Evolutionary conservation across 371 early-diverging fungal genomes (phyloP).

Genomic region (Mucor racemosus): DNA sequence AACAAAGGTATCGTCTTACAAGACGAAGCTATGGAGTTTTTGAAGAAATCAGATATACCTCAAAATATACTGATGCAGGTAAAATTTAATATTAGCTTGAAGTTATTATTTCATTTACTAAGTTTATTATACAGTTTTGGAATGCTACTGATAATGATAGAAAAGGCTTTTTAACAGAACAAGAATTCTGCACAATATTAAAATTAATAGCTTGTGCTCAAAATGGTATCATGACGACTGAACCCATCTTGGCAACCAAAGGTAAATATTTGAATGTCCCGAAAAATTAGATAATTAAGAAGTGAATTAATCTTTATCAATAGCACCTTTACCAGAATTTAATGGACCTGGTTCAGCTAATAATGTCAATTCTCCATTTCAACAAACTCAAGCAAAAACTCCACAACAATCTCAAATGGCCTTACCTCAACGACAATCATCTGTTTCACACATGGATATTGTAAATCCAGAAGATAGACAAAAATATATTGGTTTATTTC

Average conservation of each 20-base stretch:
- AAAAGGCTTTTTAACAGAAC: conserved; percentile 75
- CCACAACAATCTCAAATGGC: conserved; percentile 12
- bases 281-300: neutral
- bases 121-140: conserved; percentile 70
- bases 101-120: neutral
- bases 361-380: neutral
- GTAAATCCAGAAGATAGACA: conserved; percentile 66
- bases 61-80: conserved; percentile 71
- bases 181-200: conserved; percentile 79
- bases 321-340: conserved; percentile 58
- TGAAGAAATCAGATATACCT: conserved; percentile 77
- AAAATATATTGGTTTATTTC: conserved; percentile 75
- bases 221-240: conserved; percentile 55
- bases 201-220: conserved; percentile 91
- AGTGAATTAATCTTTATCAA: neutral
- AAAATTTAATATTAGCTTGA: conserved; percentile 6
- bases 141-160: conserved; percentile 76
- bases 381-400: conserved; percentile 6
- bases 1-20: conserved; percentile 74
- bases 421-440: conserved; percentile 1
- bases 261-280: conserved; percentile 31
- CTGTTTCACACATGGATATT: conserved; percentile 2
- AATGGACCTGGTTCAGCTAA: conserved; percentile 39
- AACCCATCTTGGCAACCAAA: conserved; percentile 42
- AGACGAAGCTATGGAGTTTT: conserved; percentile 78